phyloP scores from a whole-genome alignment of 2,329 filamentous ascomycete species.

The Dryadomyces quercivorus region DNA sequence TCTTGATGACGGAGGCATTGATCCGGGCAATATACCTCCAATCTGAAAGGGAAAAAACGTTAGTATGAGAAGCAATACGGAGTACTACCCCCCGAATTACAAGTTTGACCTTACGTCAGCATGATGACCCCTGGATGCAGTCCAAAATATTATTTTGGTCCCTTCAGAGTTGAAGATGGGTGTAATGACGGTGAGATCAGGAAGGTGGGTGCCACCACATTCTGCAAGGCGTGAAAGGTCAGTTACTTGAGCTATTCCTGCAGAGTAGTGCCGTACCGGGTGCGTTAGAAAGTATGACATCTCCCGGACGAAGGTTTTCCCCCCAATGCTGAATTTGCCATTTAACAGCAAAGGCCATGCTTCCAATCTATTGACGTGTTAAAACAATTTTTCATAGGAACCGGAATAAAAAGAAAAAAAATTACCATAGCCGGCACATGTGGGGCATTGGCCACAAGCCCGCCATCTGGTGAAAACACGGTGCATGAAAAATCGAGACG shows the following conservation, averaged over 20 bases:
- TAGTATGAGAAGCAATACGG: background rate
- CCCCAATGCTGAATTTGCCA: conserved; percentile 70
- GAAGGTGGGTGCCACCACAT: conserved; percentile 49
- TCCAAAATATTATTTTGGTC: conserved; percentile 68
- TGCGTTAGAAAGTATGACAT: conserved; percentile 74
- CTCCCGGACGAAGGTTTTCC: conserved; percentile 62
- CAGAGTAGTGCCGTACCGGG: conserved; percentile 25
- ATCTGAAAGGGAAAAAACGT: background rate
- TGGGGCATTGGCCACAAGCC: conserved; percentile 65
- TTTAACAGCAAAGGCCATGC: conserved; percentile 69
- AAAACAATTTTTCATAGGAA: too few species aligned
- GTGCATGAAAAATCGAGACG: conserved; percentile 74
- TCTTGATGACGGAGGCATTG: conserved; percentile 66
- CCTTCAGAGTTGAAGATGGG: conserved; percentile 54
- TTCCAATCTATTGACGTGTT: conserved; percentile 37
- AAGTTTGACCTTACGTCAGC: conserved; percentile 43
- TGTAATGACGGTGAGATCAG: conserved; percentile 71
- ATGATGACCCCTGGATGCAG: conserved; percentile 68
- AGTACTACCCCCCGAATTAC: too few species aligned
- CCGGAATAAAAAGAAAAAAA: too few species aligned
- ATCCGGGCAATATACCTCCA: conserved; percentile 61
- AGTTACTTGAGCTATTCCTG: background rate
- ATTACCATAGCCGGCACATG: conserved; percentile 56
- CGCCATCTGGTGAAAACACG: conserved; percentile 62
- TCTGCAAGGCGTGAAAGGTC: background rate